Percentiles rank a stretch among this genome's conserved stretches.
These are phyloP conservation scores for Beauveria caledonica DNA, from an alignment of 2,329 filamentous ascomycete genomes.

Conservation along the genomic window DNA sequence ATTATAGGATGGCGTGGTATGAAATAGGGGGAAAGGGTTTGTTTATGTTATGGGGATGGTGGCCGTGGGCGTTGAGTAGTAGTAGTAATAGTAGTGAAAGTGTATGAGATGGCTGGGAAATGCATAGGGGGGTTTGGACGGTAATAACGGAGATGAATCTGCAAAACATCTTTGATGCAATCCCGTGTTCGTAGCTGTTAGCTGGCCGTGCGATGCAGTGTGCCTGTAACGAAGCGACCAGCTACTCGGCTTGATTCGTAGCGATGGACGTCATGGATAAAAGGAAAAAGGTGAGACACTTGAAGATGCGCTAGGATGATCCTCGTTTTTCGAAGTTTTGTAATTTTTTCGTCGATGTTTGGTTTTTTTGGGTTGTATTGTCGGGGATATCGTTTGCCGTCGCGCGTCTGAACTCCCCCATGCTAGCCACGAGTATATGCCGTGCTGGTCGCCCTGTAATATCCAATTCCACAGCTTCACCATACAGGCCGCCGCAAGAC, in stretches of 20 bases:
- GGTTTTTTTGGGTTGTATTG: background rate
- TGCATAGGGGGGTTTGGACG: background rate
- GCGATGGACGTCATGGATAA: background rate
- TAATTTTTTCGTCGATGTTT: background rate
- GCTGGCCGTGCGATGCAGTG: background rate
- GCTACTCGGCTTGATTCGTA: background rate
- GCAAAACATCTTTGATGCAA: background rate
- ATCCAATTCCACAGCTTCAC: background rate
- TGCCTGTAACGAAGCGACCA: background rate
- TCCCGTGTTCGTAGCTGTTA: background rate
- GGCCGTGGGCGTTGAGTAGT: background rate
- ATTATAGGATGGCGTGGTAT: constrained; percentile 10
- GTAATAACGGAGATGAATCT: background rate
- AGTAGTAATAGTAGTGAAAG: background rate
- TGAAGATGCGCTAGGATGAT: background rate
- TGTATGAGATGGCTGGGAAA: background rate
- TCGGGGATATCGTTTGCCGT: background rate
- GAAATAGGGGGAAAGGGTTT: background rate
- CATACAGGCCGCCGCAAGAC: background rate
- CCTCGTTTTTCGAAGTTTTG: background rate
- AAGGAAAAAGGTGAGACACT: background rate
- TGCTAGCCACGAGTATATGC: background rate
- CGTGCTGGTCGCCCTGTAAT: background rate
- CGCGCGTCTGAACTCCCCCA: background rate
- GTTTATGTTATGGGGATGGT: background rate